A percentile compares a stretch with the other conserved stretches of the same genome.
Evolutionary conservation across 371 early-diverging fungal species (phyloP).

Genomic region (Chytridium lagenaria): DNA sequence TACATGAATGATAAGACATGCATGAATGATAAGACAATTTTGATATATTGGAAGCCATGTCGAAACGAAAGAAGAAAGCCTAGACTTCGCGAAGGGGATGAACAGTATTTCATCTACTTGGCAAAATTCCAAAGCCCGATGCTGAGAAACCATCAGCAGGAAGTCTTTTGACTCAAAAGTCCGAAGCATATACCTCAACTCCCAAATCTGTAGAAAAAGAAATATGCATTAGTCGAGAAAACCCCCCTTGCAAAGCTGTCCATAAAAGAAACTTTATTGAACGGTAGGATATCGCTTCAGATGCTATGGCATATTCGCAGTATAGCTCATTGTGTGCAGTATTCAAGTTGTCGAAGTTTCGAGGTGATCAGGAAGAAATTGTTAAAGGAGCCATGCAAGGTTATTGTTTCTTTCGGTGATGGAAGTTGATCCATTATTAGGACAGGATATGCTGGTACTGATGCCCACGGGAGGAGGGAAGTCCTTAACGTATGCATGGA

Average conservation of each 20-base stretch:
- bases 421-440: background rate
- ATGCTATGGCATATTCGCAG: no score
- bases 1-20: no score
- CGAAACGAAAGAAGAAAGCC: background rate
- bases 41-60: no score
- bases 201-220: no score
- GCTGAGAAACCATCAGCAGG: background rate
- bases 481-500: slow-evolving; percentile 34
- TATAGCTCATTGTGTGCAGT: no score
- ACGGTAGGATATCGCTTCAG: background rate
- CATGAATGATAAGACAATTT: no score
- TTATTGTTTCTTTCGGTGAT: slow-evolving; percentile 14
- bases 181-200: no score
- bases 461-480: slow-evolving; percentile 61
- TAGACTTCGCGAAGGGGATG: slow-evolving; percentile 5
- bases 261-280: background rate
- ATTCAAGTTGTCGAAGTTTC: slow-evolving; percentile 45
- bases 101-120: background rate
- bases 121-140: background rate
- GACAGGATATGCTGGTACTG: slow-evolving; percentile 42
- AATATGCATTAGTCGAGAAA: no score
- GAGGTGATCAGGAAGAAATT: slow-evolving; percentile 47
- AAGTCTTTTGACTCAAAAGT: no score
- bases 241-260: background rate
- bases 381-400: slow-evolving; percentile 44